Evolutionary conservation across 768 basidiomycete species (phyloP), one percentile per base, ranked within the genome.

Genomic region (Naganishia vishniacii): DNA sequence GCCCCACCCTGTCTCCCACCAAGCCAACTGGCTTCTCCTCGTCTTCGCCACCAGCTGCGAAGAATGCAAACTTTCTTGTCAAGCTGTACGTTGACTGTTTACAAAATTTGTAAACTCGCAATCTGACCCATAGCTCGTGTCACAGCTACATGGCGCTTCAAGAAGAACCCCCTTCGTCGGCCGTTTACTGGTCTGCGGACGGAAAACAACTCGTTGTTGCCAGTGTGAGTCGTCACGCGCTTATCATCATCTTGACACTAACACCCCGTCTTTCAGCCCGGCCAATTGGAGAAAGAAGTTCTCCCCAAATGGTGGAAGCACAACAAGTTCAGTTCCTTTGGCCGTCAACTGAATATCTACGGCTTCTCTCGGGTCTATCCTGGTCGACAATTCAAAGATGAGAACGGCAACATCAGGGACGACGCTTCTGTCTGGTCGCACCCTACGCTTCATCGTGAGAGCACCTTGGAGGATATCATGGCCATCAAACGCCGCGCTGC

Each of bases 11-110:
- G 12, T 53, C 37, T 44, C 40, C 48, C 28, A 26, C 23, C 49
- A 32, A 46, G 18, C 62, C 34, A 42, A 18, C 49, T 12, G 40
- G 34, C 18, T 34, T 56, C 20, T 32, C 20, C 9, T 23, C 32
- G 26, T 5, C 20, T 12, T 56, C 61, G 28, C 47, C 61, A 48
- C 53, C 53, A 4, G 7, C 42, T 8, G 45, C 47, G 1, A 63
- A 63, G 62, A 49, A 34, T 32, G 59, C 69, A 0, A 77, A 77
- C 51, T 77, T 77, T 64, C 67, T 77, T 7, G 70, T 73, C 59
- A 77, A 77, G 67, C 65, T 77, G 26, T 77, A 72, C 73, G 75
- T 75, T n/a, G n/a, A n/a, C n/a, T n/a, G n/a, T n/a, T n/a, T n/a
- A n/a, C n/a, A n/a, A n/a, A n/a, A n/a, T n/a, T n/a, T n/a, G n/a